Evolutionary conservation across 441 rosid genomes (phyloP).

Genomic region (Dalechampia spathulata): DNA sequence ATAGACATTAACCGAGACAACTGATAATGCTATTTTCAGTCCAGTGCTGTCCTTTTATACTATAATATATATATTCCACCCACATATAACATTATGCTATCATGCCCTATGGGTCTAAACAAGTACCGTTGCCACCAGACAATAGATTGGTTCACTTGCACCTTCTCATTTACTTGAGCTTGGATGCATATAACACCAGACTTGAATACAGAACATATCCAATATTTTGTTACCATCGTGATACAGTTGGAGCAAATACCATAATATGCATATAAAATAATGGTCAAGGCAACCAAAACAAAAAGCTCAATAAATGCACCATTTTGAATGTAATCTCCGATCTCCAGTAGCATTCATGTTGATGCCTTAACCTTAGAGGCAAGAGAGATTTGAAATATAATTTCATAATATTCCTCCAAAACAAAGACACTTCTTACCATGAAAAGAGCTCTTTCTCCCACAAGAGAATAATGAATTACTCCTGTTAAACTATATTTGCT

Average conservation of each 20-base stretch:
- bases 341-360: neutral
- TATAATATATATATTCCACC: neutral
- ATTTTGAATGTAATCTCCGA: too few species aligned
- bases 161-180: neutral
- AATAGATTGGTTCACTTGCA: neutral
- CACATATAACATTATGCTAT: neutral
- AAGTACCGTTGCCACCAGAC: neutral
- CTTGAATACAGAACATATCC: neutral
- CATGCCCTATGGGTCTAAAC: too few species aligned
- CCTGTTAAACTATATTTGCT: slow-evolving; percentile 52
- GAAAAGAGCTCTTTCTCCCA: slow-evolving; percentile 82
- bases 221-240: neutral
- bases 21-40: neutral
- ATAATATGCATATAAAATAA: slow-evolving; percentile 1
- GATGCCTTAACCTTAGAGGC: neutral
- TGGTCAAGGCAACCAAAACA: neutral
- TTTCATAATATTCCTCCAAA: neutral
- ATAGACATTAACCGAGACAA: neutral
- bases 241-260: neutral
- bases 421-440: slow-evolving; percentile 40
- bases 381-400: neutral
- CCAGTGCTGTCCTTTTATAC: neutral
- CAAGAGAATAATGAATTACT: slow-evolving; percentile 80
- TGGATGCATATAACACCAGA: neutral
- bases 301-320: neutral